A percentile compares a stretch with the other conserved stretches of the same genome.
Evolutionary conservation across 2,329 filamentous ascomycete genomes (phyloP).

Genomic region (Calonectria pauciramosa): DNA sequence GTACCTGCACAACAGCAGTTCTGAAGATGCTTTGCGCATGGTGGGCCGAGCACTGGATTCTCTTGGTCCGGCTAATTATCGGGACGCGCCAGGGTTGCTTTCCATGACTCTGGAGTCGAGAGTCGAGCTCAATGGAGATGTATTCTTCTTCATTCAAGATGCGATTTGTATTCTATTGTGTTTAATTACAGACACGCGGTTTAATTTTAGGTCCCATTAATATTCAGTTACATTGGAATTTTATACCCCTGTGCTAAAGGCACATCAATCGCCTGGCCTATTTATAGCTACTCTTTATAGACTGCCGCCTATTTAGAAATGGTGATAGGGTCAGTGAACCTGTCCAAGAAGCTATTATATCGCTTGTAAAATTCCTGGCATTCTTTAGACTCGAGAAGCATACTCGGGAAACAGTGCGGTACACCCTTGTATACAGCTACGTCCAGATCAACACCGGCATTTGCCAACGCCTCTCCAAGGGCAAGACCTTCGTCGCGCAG

Average conservation of each 20-base stretch:
- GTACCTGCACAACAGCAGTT: neutral
- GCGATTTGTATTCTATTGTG: no score
- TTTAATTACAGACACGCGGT: no score
- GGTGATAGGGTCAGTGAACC: neutral
- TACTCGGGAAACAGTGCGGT: conserved; percentile 40
- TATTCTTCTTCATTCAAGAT: no score
- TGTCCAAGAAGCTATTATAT: conserved; percentile 13
- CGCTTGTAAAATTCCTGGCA: conserved; percentile 20
- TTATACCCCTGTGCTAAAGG: no score
- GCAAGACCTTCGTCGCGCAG: conserved; percentile 40
- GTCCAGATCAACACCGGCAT: conserved; percentile 31
- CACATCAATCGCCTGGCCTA: no score
- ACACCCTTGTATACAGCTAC: conserved; percentile 36
- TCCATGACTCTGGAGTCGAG: no score
- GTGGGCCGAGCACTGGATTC: neutral
- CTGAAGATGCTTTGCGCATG: neutral
- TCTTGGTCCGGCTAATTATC: neutral
- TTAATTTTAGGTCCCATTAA: no score
- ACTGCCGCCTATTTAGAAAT: neutral
- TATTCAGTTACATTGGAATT: no score
- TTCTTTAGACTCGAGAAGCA: neutral
- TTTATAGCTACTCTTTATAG: neutral
- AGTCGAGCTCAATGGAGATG: no score
- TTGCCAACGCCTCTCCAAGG: conserved; percentile 34
- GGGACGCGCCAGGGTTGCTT: no score